Conservation (phyloP, 805 yeast genomes). For the Wickerhamiella hasegawae region DNA sequence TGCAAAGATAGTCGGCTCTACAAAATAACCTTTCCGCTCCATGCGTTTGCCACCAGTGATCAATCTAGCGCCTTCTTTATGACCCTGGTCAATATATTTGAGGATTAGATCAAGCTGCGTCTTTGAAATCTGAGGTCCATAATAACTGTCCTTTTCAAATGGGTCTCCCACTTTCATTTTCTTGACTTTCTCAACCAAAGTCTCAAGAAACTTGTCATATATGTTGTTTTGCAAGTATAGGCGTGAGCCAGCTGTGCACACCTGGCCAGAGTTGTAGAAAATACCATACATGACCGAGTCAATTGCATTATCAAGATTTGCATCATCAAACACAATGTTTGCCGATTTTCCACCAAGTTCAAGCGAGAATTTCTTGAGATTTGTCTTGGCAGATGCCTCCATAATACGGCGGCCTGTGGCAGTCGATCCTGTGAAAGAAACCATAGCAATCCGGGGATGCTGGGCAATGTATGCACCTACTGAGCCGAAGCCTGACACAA, state of each 20-base stretch:
- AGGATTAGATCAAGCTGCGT: conserved; percentile 65
- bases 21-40: conserved; percentile 37
- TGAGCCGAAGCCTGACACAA: conserved; percentile 75
- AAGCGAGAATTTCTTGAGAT: conserved; percentile 78
- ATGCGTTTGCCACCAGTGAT: conserved; percentile 71
- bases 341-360: conserved; percentile 98
- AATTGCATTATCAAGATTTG: conserved; percentile 61
- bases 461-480: conserved; percentile 64
- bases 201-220: conserved; percentile 59
- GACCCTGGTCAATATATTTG: conserved; percentile 60
- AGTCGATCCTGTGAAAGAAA: conserved; percentile 93
- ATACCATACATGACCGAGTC: conserved; percentile 67
- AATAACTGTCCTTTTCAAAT: conserved; percentile 58
- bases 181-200: conserved; percentile 36
- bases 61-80: conserved; percentile 69
- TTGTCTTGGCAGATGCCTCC: conserved; percentile 63
- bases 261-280: conserved; percentile 89
- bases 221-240: conserved; percentile 72
- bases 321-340: conserved; percentile 73
- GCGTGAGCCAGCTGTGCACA: conserved; percentile 91
- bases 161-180: conserved; percentile 63
- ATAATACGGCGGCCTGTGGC: conserved; percentile 75
- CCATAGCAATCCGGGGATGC: conserved; percentile 72
- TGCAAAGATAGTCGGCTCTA: conserved; percentile 67
- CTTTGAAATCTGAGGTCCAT: conserved; percentile 86